phyloP scores from a whole-genome alignment of 2,329 filamentous ascomycete genomes.

The Aspergillus sp. region DNA sequence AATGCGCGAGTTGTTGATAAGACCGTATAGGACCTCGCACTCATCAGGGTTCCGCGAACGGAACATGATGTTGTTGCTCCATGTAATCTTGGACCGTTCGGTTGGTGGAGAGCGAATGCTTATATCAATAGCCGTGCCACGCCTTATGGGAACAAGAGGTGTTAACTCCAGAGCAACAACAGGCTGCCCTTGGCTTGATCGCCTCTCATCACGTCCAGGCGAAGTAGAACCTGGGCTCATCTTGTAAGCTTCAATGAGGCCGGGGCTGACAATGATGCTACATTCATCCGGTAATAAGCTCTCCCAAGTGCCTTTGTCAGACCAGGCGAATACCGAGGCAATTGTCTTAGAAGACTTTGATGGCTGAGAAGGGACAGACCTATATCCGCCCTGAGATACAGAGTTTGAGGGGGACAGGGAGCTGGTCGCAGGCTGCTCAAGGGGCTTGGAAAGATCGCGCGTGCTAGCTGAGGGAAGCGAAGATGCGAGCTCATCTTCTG shows the following conservation, averaged over 20 bases:
- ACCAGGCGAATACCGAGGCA: slow-evolving; percentile 60
- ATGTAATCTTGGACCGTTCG: slow-evolving; percentile 63
- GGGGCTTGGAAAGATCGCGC: slow-evolving; percentile 38
- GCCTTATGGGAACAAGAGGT: slow-evolving; percentile 81
- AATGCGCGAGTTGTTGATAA: slow-evolving; percentile 83
- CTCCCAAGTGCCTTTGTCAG: slow-evolving; percentile 60
- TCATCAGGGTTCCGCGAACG: slow-evolving; percentile 72
- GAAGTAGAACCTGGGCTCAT: slow-evolving; percentile 44
- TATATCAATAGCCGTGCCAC: slow-evolving; percentile 88
- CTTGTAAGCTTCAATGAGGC: slow-evolving; percentile 61
- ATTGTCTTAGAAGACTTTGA: slow-evolving; percentile 51
- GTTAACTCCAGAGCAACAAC: slow-evolving; percentile 77
- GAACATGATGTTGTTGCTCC: slow-evolving; percentile 82
- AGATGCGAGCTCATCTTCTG: slow-evolving; percentile 40
- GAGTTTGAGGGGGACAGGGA: slow-evolving; percentile 77
- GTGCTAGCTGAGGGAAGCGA: slow-evolving; percentile 24
- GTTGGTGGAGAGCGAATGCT: slow-evolving; percentile 86
- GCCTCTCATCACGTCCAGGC: slow-evolving; percentile 13
- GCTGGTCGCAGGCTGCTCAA: slow-evolving; percentile 39
- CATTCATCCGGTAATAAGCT: slow-evolving; percentile 59
- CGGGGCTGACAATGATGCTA: slow-evolving; percentile 58
- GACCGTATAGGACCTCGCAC: slow-evolving; percentile 74
- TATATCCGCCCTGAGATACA: slow-evolving; percentile 69
- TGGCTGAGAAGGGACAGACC: slow-evolving; percentile 45
- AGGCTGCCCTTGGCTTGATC: slow-evolving; percentile 37